These are phyloP conservation scores for Dianthus caryophyllus DNA, from an alignment of 148 eudicot genomes.

Conservation along the genomic window DNA sequence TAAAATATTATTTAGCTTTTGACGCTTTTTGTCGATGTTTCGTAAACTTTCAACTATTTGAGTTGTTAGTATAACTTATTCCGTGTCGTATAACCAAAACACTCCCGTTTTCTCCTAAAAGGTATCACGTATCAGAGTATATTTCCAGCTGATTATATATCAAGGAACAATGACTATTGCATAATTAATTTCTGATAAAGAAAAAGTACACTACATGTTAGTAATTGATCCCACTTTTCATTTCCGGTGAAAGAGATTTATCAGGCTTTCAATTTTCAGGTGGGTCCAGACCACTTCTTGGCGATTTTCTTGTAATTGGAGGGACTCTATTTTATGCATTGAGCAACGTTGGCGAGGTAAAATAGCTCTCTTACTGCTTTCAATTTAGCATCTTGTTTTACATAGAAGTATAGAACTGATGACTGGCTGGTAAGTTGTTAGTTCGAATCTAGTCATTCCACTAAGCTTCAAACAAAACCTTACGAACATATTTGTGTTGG, in stretches of 20 bases:
- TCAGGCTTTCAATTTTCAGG: constrained; percentile 36
- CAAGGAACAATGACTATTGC: not conserved
- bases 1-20: not conserved
- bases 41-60: not conserved
- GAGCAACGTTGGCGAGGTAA: constrained; percentile 89
- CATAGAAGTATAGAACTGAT: not conserved
- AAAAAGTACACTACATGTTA: not conserved
- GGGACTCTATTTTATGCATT: constrained; percentile 68
- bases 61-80: too few species aligned
- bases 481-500: too few species aligned
- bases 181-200: not conserved
- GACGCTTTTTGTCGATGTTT: not conserved
- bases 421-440: not conserved
- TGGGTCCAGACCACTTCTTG: constrained; percentile 79
- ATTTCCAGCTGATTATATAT: not conserved
- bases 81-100: not conserved
- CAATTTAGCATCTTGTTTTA: not conserved
- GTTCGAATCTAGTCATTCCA: not conserved
- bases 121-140: too few species aligned
- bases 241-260: not conserved
- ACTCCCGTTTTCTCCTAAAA: too few species aligned
- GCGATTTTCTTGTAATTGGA: constrained; percentile 65
- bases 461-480: too few species aligned
- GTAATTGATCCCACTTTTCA: not conserved
- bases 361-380: constrained; percentile 15